These are phyloP conservation scores for Clavaria fumosa DNA, from an alignment of 768 basidiomycete genomes.

Conservation along the genomic window DNA sequence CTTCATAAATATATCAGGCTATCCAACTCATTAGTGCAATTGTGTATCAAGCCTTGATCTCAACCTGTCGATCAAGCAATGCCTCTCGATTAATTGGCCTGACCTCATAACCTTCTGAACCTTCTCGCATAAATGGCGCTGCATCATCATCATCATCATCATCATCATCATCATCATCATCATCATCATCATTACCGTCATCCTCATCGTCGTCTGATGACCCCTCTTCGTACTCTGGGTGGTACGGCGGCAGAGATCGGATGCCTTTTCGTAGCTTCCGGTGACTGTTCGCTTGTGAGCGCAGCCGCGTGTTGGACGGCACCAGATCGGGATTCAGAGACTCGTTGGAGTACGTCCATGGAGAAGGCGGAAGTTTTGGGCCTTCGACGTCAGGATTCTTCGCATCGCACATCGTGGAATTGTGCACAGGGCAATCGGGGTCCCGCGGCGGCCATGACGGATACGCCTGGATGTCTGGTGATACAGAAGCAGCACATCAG, in stretches of 20 bases:
- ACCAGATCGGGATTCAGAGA: slow-evolving; percentile 60
- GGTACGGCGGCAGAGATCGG: slow-evolving; percentile 56
- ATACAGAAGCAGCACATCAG: no score
- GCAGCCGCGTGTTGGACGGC: slow-evolving; percentile 38
- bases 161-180: slow-evolving; percentile 14
- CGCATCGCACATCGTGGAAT: slow-evolving; percentile 16
- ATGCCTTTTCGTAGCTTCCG: slow-evolving; percentile 14
- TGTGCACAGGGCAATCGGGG: no score
- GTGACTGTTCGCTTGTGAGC: slow-evolving; percentile 12
- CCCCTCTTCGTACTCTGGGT: slow-evolving; percentile 50
- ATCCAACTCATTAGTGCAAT: no score
- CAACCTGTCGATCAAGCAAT: slow-evolving; percentile 43
- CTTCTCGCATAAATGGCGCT: slow-evolving; percentile 35
- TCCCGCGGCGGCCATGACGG: slow-evolving; percentile 64
- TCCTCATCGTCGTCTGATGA: slow-evolving; percentile 21
- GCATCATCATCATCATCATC: slow-evolving; percentile 6
- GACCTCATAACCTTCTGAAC: slow-evolving; percentile 78
- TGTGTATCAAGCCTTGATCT: slow-evolving; percentile 35
- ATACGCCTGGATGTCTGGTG: no score
- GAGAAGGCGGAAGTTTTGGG: slow-evolving; percentile 40
- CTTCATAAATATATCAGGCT: no score
- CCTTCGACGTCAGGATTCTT: slow-evolving; percentile 22
- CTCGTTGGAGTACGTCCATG: slow-evolving; percentile 79
- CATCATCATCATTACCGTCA: slow-evolving; percentile 17
- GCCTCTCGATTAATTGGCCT: slow-evolving; percentile 44